Percentiles rank a stretch among this genome's conserved stretches.
Conservation (phyloP, 805 yeast genomes). For the Diddensiella caesifluorescens region DNA sequence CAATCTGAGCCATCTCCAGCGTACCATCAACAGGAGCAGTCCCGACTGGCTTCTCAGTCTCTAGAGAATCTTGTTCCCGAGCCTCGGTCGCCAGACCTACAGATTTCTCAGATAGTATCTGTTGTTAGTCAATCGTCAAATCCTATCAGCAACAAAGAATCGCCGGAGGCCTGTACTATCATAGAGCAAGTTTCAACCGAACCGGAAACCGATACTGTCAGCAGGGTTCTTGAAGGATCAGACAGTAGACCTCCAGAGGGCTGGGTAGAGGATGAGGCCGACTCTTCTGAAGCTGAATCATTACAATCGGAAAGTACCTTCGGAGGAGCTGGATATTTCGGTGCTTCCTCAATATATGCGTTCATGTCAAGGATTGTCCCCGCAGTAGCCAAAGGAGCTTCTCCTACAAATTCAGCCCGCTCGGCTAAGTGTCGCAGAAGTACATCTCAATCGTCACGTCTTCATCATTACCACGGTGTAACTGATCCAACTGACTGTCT, state of each 20-base stretch:
- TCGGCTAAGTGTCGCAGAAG: neutral
- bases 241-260: conserved; percentile 4
- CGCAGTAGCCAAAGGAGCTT: conserved; percentile 10
- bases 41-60: no score
- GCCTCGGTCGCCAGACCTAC: no score
- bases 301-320: conserved; percentile 6
- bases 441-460: conserved; percentile 1
- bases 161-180: neutral
- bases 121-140: conserved; percentile 1
- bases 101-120: no score
- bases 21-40: no score
- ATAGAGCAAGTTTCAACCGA: neutral
- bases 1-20: no score
- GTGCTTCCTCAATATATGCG: conserved; percentile 18
- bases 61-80: no score
- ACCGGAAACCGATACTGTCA: neutral
- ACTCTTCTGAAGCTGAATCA: conserved; percentile 4
- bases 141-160: neutral
- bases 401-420: neutral
- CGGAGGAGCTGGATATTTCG: conserved; percentile 20
- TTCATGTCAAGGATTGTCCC: conserved; percentile 18
- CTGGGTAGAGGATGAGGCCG: conserved; percentile 6
- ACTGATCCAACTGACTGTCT: conserved; percentile 5
- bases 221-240: conserved; percentile 2
- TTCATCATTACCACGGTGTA: conserved; percentile 4